phyloP scores from a whole-genome alignment of 768 basidiomycete genomes.

The Austroboletus eburneus region DNA sequence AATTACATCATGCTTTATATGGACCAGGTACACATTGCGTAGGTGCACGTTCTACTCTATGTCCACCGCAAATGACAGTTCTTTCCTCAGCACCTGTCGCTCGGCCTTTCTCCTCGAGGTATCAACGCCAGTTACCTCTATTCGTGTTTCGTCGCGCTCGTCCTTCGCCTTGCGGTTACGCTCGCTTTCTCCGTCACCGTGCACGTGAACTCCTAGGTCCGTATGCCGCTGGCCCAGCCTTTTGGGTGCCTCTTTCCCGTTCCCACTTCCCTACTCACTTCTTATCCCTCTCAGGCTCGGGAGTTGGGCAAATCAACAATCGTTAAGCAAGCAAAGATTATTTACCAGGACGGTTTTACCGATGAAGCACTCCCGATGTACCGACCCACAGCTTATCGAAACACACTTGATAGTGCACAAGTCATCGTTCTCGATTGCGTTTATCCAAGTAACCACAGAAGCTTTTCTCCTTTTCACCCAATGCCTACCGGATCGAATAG shows the following conservation, averaged over 20 bases:
- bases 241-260: constrained; percentile 9
- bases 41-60: no score
- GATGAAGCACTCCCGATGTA: constrained; percentile 71
- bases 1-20: neutral
- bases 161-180: no score
- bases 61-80: neutral
- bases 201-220: constrained; percentile 80
- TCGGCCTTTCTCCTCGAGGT: no score
- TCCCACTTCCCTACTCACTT: neutral
- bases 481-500: constrained; percentile 41
- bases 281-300: constrained; percentile 62
- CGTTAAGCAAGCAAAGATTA: constrained; percentile 99
- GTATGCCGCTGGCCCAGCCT: constrained; percentile 29
- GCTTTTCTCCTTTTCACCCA: fast-evolving
- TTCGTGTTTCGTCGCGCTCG: no score
- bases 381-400: constrained; percentile 75
- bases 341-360: constrained; percentile 89
- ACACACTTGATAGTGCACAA: constrained; percentile 87
- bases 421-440: constrained; percentile 78
- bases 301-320: constrained; percentile 95
- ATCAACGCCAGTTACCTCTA: no score
- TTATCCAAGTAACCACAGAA: constrained; percentile 57
- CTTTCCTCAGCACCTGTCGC: no score
- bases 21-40: no score
- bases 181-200: no score